Base-by-base conservation (phyloP, 768 basidiomycete species). In the Serendipita sp. region DNA sequence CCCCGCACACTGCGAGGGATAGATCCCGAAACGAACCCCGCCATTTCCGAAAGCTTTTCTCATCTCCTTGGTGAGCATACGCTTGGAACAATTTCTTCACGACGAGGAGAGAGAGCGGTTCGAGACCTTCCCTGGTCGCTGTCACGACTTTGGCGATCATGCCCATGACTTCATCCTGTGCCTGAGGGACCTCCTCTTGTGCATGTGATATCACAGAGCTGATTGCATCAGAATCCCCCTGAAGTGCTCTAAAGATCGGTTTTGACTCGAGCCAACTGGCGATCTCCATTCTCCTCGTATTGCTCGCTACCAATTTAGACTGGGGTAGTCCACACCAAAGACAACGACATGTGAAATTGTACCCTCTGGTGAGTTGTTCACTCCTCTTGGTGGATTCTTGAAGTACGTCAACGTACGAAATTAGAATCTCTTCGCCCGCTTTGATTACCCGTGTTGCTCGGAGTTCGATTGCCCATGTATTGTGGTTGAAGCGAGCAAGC, bases 331-430 rank as follows among this genome's bases (percentile, higher is more conserved):
- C 11, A 56, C 64, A 65, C 14, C 48, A 45, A 5, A 22, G 41
- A 34, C 64, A 65, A 14, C 22, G 11, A 62, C 64, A 65, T 11
- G 13, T 56, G 38, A 65, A 65, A 28, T 42, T 20, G 24, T 45
- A 65, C 13, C 42, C 50, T 20, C 17, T 26, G 16, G 30, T 20
- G 4, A 65, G 53, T 14, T 31, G 17, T 26, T 38, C 64, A 17
- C 43, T 61, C 3, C 64, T 48, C 50, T 62, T 62, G 2, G 11
- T 16, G 7, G 42, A 26, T 2, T 51, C n/a, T 28, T 38, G 33
- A 31, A 65, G 53, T 2, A 58, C 62, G 33, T 63, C 64, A 53
- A 62, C 45, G 45, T 65, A 65, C 17, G 62, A 56, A 38, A 65
- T 65, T 3, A 62, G 45, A 17, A 65, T 60, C 51, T 65, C 64